A percentile compares a stretch with the other conserved stretches of the same genome.
phyloP scores from a whole-genome alignment of 805 yeast species.

The Starmerella potacharoeniae region DNA sequence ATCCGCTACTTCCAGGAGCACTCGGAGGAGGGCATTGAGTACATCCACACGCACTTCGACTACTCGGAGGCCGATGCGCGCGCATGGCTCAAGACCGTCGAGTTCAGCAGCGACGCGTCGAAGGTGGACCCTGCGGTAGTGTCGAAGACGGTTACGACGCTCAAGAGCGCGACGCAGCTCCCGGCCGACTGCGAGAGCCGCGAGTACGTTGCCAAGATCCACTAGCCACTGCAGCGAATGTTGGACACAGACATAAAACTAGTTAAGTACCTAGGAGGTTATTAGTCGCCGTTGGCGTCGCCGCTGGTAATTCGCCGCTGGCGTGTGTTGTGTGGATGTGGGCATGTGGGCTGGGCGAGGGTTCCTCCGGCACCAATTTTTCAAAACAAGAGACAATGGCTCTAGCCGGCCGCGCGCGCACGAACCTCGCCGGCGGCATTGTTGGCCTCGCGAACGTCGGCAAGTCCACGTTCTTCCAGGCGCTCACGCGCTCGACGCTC shows the following conservation, averaged over 20 bases:
- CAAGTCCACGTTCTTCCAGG: slow-evolving; percentile 46
- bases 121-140: slow-evolving; percentile 42
- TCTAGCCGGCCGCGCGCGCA: slow-evolving; percentile 18
- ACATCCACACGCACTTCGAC: slow-evolving; percentile 58
- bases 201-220: slow-evolving; percentile 11
- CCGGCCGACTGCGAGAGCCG: slow-evolving; percentile 21
- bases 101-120: slow-evolving; percentile 41
- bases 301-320: too few species aligned
- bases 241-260: too few species aligned
- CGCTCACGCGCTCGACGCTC: slow-evolving; percentile 47
- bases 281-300: too few species aligned
- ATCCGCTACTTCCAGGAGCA: slow-evolving; percentile 50
- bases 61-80: slow-evolving; percentile 66
- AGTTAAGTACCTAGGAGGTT: too few species aligned
- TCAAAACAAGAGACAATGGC: background rate
- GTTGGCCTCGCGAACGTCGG: slow-evolving; percentile 61
- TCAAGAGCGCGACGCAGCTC: slow-evolving; percentile 54
- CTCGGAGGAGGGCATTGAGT: slow-evolving; percentile 52
- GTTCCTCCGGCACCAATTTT: too few species aligned
- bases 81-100: slow-evolving; percentile 72
- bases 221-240: background rate
- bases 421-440: slow-evolving; percentile 34
- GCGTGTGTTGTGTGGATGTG: too few species aligned
- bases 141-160: slow-evolving; percentile 43
- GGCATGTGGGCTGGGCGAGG: too few species aligned